A percentile compares a stretch with the other conserved stretches of the same genome.
Conservation (phyloP, 2,329 filamentous ascomycete species). For the Sporothrix luriei region DNA sequence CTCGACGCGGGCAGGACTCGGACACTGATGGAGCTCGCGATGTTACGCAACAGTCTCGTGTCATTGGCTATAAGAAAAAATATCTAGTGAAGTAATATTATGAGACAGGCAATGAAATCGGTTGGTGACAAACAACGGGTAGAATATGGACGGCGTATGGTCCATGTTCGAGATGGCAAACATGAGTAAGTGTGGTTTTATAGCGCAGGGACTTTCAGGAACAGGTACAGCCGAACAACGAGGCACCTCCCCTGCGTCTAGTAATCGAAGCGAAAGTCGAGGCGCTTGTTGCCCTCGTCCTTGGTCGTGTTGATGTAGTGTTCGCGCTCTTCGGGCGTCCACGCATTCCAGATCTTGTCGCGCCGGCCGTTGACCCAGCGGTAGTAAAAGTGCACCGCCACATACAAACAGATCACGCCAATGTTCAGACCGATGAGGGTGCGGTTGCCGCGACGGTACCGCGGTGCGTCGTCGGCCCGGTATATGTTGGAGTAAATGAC, state of each 20-base stretch:
- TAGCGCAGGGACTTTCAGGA: neutral
- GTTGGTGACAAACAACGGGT: too few relatives aligned
- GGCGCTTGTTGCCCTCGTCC: constrained; percentile 41
- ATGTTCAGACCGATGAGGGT: constrained; percentile 53
- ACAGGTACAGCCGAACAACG: neutral
- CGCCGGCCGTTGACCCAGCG: constrained; percentile 42
- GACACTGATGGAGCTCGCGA: too few relatives aligned
- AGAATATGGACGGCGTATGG: too few relatives aligned
- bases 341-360: constrained; percentile 40
- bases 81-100: too few relatives aligned
- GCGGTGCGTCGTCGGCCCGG: constrained; percentile 47
- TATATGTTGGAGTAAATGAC: constrained; percentile 50
- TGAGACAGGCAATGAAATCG: too few relatives aligned
- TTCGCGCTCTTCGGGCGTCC: constrained; percentile 40
- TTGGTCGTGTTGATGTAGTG: constrained; percentile 40
- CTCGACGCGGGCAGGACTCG: too few relatives aligned
- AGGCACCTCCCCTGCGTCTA: constrained; percentile 26
- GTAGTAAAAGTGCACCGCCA: constrained; percentile 42
- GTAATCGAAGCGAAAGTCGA: constrained; percentile 42
- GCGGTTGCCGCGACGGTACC: constrained; percentile 59
- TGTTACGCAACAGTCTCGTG: too few relatives aligned
- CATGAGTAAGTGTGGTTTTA: too few relatives aligned
- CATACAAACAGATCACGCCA: constrained; percentile 42
- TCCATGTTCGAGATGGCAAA: too few relatives aligned
- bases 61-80: too few relatives aligned